Evolutionary conservation across 2,329 filamentous ascomycete genomes (phyloP).

Genomic region (Decorospora gaudefroyi): DNA sequence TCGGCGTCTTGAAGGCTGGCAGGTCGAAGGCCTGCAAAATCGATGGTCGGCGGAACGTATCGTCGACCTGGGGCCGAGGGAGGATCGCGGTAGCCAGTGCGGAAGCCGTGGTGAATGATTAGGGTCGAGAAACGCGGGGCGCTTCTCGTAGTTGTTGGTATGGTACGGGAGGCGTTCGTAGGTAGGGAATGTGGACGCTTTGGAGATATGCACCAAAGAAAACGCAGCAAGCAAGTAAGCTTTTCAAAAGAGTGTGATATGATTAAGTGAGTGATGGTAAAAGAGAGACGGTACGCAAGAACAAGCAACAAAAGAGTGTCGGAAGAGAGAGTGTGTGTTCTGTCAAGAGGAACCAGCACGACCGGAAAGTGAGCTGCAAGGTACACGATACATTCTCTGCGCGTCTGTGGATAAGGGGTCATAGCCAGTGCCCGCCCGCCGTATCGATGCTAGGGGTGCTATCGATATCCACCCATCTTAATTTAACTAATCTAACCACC

Average conservation of each 20-base stretch:
- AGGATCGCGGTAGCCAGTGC: constrained; percentile 62
- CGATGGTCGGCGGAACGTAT: constrained; percentile 54
- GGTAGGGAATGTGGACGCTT: constrained; percentile 15
- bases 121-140: constrained; percentile 45
- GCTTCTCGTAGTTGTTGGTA: constrained; percentile 32
- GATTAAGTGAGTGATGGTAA: constrained; percentile 30
- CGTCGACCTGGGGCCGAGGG: constrained; percentile 64
- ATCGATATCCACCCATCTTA: constrained; percentile 42
- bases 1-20: constrained; percentile 53
- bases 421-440: no score
- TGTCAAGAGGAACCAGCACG: constrained; percentile 26
- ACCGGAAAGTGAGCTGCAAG: constrained; percentile 26
- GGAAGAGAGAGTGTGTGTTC: constrained; percentile 17
- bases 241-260: constrained; percentile 35
- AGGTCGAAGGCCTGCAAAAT: constrained; percentile 55
- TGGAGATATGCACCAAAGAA: constrained; percentile 22
- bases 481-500: constrained; percentile 42
- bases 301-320: constrained; percentile 32
- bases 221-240: constrained; percentile 17
- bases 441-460: constrained; percentile 39
- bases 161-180: constrained; percentile 12
- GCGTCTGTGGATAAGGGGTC: constrained; percentile 30
- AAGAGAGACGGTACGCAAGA: constrained; percentile 32
- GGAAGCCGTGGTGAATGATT: constrained; percentile 56
- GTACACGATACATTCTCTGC: constrained; percentile 38